phyloP scores from a whole-genome alignment of 495 filamentous ascomycete species.

The Hypoxylon lienhwacheense region DNA sequence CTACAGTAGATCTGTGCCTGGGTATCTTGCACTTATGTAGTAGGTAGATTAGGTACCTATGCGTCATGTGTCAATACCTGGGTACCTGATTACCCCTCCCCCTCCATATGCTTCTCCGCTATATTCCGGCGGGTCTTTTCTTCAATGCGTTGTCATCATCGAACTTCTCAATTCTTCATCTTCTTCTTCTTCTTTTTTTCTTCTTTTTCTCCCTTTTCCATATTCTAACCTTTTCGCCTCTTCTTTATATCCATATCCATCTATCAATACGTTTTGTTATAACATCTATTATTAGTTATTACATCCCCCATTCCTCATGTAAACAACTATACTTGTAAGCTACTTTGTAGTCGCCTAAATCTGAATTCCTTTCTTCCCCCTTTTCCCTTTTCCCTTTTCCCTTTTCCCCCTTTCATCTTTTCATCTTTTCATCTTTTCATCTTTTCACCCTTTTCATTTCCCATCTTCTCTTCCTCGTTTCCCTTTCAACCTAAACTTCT shows the following conservation, averaged over 20 bases:
- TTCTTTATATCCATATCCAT: too few relatives aligned
- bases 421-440: background rate
- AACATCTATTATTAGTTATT: too few relatives aligned
- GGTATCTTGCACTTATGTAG: too few relatives aligned
- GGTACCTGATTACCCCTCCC: slow-evolving; percentile 31
- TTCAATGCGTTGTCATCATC: slow-evolving; percentile 16
- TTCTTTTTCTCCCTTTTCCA: background rate
- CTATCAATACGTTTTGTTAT: too few relatives aligned
- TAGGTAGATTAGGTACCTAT: too few relatives aligned
- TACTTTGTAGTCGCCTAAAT: slow-evolving; percentile 10
- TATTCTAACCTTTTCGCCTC: background rate
- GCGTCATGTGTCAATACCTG: too few relatives aligned
- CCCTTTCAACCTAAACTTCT: background rate
- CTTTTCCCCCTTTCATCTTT: background rate
- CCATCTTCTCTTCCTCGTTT: background rate
- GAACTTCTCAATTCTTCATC: background rate
- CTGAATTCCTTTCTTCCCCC: background rate
- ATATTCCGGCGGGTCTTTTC: slow-evolving; percentile 15
- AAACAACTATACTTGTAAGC: too few relatives aligned
- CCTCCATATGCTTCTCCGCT: slow-evolving; percentile 9
- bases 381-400: background rate
- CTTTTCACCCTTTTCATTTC: background rate
- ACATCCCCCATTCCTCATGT: too few relatives aligned
- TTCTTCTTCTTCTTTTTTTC: background rate
- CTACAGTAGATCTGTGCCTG: too few relatives aligned